Evolutionary conservation across 495 filamentous ascomycete species (phyloP).

Genomic region (Aspergillus egyptiacus): DNA sequence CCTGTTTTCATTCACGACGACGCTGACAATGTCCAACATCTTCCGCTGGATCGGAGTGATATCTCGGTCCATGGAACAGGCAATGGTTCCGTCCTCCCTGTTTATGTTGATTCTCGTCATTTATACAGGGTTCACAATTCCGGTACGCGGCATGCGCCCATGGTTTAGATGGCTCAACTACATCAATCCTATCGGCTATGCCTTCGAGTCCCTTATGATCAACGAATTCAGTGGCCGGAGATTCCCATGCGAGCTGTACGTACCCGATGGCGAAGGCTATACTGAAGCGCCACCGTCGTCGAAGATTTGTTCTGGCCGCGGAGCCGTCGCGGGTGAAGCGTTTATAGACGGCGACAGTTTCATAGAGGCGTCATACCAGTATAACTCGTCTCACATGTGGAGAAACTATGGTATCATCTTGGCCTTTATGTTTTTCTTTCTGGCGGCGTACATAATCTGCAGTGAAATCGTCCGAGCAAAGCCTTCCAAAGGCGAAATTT

Average conservation of each 20-base stretch:
- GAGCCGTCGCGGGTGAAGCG: conserved; percentile 51
- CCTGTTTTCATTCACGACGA: conserved; percentile 61
- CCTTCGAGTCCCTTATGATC: conserved; percentile 83
- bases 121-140: conserved; percentile 88
- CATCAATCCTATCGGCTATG: conserved; percentile 77
- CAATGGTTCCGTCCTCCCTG: conserved; percentile 75
- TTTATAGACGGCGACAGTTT: conserved; percentile 65
- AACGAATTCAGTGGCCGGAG: conserved; percentile 73
- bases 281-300: conserved; percentile 34
- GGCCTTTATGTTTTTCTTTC: conserved; percentile 64
- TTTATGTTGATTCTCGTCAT: conserved; percentile 79
- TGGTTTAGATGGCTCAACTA: conserved; percentile 91
- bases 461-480: conserved; percentile 72
- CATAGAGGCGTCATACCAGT: conserved; percentile 53
- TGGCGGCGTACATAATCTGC: conserved; percentile 58
- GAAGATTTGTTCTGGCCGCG: conserved; percentile 55
- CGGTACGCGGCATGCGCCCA: conserved; percentile 60
- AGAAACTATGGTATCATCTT: conserved; percentile 78
- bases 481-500: conserved; percentile 81
- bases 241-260: conserved; percentile 56
- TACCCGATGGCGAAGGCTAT: conserved; percentile 54
- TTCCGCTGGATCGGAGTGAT: conserved; percentile 81
- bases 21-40: conserved; percentile 67
- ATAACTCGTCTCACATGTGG: conserved; percentile 61
- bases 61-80: conserved; percentile 72